Conservation (phyloP, 345 rosid genomes). For the Eucalyptus dawsonii region DNA sequence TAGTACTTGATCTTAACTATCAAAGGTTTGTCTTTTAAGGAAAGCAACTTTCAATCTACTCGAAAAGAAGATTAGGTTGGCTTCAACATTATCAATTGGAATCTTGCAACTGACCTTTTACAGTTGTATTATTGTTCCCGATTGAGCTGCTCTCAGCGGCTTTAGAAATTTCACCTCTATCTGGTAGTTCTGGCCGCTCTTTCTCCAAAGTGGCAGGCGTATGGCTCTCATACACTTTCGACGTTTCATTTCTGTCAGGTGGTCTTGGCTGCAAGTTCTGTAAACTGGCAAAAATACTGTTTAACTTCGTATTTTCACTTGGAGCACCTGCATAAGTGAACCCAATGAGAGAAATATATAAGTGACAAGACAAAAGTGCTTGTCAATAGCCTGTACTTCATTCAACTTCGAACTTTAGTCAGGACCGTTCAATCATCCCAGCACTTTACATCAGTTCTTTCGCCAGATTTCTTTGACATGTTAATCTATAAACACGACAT, state of each 20-base stretch:
- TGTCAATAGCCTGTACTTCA: not conserved
- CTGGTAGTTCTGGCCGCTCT: not conserved
- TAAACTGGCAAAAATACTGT: not conserved
- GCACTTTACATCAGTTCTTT: not conserved
- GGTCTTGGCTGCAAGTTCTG: not conserved
- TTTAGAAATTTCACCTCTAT: not conserved
- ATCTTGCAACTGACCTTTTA: not conserved
- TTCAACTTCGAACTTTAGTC: not conserved
- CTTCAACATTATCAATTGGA: not conserved
- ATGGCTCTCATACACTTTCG: not conserved
- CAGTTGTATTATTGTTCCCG: not conserved
- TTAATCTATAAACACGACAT: not conserved
- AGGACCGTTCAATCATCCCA: not conserved
- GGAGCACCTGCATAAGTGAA: not conserved
- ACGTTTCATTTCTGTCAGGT: not conserved
- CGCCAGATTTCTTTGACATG: not conserved
- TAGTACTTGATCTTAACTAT: not conserved
- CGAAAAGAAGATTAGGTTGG: not conserved
- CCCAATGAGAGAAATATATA: not conserved
- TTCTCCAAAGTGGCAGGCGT: not conserved
- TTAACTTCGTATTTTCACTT: fast-evolving
- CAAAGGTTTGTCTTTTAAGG: not conserved
- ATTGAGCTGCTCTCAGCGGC: not conserved
- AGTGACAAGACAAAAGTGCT: not conserved
- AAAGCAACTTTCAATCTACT: not conserved